phyloP scores from a whole-genome alignment of 192 early-diverging fungal genomes.

The Thamnidium elegans region DNA sequence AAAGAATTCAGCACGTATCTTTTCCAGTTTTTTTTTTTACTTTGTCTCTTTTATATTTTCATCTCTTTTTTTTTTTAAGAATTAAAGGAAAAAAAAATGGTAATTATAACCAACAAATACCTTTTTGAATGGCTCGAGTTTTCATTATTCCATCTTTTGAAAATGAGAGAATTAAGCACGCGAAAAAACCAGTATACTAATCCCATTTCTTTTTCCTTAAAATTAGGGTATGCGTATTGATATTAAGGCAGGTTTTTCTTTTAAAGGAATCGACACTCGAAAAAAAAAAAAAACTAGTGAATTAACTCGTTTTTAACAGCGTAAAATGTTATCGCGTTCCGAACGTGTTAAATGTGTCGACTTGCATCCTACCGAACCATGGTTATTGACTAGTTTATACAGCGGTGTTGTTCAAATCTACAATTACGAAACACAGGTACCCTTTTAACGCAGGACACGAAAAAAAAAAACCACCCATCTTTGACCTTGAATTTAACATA shows the following conservation, averaged over 20 bases:
- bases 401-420: slow-evolving; percentile 94
- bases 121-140: too few species aligned
- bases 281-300: neutral
- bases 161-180: neutral
- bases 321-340: slow-evolving; percentile 70
- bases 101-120: too few species aligned
- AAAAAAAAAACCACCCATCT: too few species aligned
- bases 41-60: too few species aligned
- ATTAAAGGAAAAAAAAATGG: too few species aligned
- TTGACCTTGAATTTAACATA: neutral
- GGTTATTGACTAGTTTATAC: slow-evolving; percentile 96
- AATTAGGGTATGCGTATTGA: slow-evolving; percentile 23
- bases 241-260: slow-evolving; percentile 19
- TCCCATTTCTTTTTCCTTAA: neutral
- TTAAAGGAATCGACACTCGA: neutral
- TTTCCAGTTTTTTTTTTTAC: too few species aligned
- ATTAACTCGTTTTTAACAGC: slow-evolving; percentile 25
- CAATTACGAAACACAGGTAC: slow-evolving; percentile 97
- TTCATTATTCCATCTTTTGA: too few species aligned
- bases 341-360: slow-evolving; percentile 98
- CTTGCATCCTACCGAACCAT: slow-evolving; percentile 98
- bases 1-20: too few species aligned
- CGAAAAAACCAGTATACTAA: neutral
- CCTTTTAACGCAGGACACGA: too few species aligned
- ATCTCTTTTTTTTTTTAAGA: too few species aligned